Percentiles rank a stretch among this genome's conserved stretches.
phyloP scores from a whole-genome alignment of 2,329 filamentous ascomycete genomes.

The Coniochaeta hoffmannii region DNA sequence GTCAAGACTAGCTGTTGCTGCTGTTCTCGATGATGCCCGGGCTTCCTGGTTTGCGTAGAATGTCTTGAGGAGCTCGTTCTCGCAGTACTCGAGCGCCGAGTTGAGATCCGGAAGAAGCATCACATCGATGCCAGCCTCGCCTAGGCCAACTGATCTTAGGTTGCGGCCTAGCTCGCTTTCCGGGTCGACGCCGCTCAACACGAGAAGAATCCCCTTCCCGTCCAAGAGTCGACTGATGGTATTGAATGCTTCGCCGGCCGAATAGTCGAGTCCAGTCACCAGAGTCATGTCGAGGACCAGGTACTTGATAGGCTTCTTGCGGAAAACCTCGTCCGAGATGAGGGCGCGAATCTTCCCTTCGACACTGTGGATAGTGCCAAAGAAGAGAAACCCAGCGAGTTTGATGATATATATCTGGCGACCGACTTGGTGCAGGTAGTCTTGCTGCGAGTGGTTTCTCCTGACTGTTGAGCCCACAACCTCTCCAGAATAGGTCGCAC shows the following conservation, averaged over 20 bases:
- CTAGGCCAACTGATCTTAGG: conserved; percentile 77
- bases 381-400: conserved; percentile 92
- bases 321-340: conserved; percentile 76
- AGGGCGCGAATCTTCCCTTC: conserved; percentile 79
- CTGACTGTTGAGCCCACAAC: conserved; percentile 88
- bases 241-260: conserved; percentile 89
- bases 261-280: conserved; percentile 92
- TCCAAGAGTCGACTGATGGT: conserved; percentile 80
- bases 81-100: conserved; percentile 85
- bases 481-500: conserved; percentile 83
- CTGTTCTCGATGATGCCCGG: conserved; percentile 35
- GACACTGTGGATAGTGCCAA: conserved; percentile 93
- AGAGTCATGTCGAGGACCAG: conserved; percentile 82
- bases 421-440: conserved; percentile 79
- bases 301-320: conserved; percentile 73
- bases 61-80: conserved; percentile 84
- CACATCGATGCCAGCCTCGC: conserved; percentile 64
- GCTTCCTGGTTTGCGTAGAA: conserved; percentile 66
- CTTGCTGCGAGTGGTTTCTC: conserved; percentile 80
- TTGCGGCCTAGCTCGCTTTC: conserved; percentile 69
- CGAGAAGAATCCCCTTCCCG: conserved; percentile 69
- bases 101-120: conserved; percentile 84
- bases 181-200: conserved; percentile 75
- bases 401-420: conserved; percentile 88
- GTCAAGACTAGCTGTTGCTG: conserved; percentile 37